Evolutionary conservation across 1,139 yeast species (phyloP), one percentile per base, ranked within the genome.

Genomic region (Citeromyces hawaiiensis): DNA sequence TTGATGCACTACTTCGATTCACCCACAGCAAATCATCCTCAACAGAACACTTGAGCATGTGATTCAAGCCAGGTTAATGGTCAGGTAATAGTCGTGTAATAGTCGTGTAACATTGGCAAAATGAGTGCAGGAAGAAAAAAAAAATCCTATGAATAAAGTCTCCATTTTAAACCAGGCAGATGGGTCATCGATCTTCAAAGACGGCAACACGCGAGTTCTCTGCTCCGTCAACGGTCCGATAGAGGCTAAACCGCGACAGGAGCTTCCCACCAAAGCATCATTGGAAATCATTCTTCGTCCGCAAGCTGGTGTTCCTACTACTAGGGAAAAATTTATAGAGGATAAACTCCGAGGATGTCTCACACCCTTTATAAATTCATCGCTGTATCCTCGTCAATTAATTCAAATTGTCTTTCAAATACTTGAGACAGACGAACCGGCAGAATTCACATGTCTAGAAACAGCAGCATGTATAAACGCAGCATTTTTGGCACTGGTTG

Each of bases 171-270:
- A 62, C 39, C 70, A 76, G 45, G 88, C 78, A 1, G 95, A 85
- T 55, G 96, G 96, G 2, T 83, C 94, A 2, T 78, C 93, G 0
- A 72, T 71, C 38, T 63, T 81, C 46, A 54, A 60, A 18, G 55
- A 63, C 17, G 71, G 68, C 6, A 57, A 55, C 17, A 75, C 85
- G 1, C 72, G 73, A 46, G 76, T 83, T 6, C 58, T 86, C 3
- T 76, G 81, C 35, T 76, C 95, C 0, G 88, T 88, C 1, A 72
- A 88, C 1, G 98, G 98, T 0, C 98, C 98, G 1, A 70, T 88
- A 37, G 97, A 88, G 52, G 83, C 88, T 2, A 82, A 81, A 56
- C 60, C 73, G 15, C 71, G 93, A 49, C 95, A 87, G 54, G 98
- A 91, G 55, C 59, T 80, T 35, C 95, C 97, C 6, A 80, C 83